A percentile compares a stretch with the other conserved stretches of the same genome.
phyloP scores from a whole-genome alignment of 2,329 filamentous ascomycete genomes.

The Ceratocystis smalleyi region DNA sequence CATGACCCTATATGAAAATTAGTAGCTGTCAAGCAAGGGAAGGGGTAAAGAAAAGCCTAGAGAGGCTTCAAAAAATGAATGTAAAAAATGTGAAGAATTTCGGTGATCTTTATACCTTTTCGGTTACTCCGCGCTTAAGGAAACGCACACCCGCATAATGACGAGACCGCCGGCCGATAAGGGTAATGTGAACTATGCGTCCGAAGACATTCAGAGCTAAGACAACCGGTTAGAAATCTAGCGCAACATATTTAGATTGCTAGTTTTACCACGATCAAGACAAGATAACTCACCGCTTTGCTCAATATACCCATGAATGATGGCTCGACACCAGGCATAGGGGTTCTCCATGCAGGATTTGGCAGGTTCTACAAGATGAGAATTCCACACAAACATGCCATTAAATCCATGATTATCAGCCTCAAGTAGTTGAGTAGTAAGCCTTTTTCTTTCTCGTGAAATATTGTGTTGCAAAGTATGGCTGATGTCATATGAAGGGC shows the following conservation, averaged over 20 bases:
- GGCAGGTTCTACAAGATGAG: conserved; percentile 69
- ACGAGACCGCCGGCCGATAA: conserved; percentile 81
- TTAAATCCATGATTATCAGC: conserved; percentile 38
- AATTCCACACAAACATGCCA: conserved; percentile 97
- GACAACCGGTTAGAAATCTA: conserved; percentile 55
- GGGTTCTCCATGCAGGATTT: conserved; percentile 55
- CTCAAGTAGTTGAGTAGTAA: conserved; percentile 33
- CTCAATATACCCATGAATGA: conserved; percentile 92
- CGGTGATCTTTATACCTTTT: conserved; percentile 36
- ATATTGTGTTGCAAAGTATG: conserved; percentile 87
- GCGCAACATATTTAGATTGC: conserved; percentile 48
- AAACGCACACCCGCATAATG: conserved; percentile 92
- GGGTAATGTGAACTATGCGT: conserved; percentile 74
- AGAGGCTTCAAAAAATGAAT: too few relatives aligned
- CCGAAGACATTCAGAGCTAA: conserved; percentile 60
- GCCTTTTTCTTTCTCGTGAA: conserved; percentile 55
- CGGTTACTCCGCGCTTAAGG: conserved; percentile 85
- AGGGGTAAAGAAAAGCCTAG: background rate
- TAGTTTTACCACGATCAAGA: background rate
- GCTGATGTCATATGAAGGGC: conserved; percentile 94
- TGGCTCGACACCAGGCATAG: conserved; percentile 89
- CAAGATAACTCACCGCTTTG: conserved; percentile 45
- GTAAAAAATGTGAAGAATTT: background rate
- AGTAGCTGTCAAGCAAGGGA: background rate
- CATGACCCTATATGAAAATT: conserved; percentile 49